Conservation (phyloP, 371 early-diverging fungal species). For the Mucor lusitanicus region DNA sequence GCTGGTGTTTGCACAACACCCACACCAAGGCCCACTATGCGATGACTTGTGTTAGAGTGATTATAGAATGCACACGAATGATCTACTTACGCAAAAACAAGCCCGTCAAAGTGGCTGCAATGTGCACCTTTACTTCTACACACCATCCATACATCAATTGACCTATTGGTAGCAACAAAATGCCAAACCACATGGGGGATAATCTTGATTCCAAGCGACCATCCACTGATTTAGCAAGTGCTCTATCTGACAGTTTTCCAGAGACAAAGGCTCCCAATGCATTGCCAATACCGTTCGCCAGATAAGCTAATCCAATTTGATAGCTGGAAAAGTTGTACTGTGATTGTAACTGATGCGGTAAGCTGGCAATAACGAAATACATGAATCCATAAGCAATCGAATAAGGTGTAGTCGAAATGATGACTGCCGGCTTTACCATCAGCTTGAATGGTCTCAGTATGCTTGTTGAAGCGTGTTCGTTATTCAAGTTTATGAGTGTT, state of each 20-base stretch:
- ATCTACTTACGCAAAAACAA: slow-evolving; percentile 41
- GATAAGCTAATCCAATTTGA: slow-evolving; percentile 45
- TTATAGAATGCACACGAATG: not conserved
- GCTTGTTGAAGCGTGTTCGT: slow-evolving; percentile 24
- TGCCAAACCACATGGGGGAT: slow-evolving; percentile 45
- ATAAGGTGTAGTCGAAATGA: slow-evolving; percentile 50
- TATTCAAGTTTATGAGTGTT: not conserved
- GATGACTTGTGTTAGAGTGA: not conserved
- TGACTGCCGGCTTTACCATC: slow-evolving; percentile 46
- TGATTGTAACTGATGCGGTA: slow-evolving; percentile 32
- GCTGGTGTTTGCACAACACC: slow-evolving; percentile 48
- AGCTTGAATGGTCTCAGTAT: slow-evolving; percentile 46
- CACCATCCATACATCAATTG: slow-evolving; percentile 53
- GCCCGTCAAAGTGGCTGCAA: slow-evolving; percentile 28
- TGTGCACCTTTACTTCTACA: slow-evolving; percentile 25
- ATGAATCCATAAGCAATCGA: slow-evolving; percentile 57
- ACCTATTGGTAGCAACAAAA: slow-evolving; percentile 36
- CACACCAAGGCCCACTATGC: slow-evolving; percentile 47
- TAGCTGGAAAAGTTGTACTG: slow-evolving; percentile 37
- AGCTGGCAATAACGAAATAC: slow-evolving; percentile 47
- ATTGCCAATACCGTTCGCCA: slow-evolving; percentile 51
- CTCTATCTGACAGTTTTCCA: slow-evolving; percentile 42
- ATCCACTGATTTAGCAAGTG: slow-evolving; percentile 6
- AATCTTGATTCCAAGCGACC: slow-evolving; percentile 30
- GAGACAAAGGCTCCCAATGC: slow-evolving; percentile 47